phyloP scores from a whole-genome alignment of 164 flowering plant species.

The Umbellularia californica region DNA sequence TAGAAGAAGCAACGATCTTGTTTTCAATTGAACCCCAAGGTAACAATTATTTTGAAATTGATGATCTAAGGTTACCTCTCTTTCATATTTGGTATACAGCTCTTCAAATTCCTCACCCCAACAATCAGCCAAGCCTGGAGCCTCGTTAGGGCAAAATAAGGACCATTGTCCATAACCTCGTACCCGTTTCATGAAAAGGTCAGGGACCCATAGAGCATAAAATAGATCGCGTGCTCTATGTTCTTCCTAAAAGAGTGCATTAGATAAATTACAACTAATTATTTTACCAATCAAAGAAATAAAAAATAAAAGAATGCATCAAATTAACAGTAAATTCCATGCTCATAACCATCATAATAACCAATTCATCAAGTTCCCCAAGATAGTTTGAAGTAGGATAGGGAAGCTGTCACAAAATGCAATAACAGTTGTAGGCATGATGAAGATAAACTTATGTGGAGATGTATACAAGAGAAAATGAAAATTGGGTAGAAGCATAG shows the following conservation, averaged over 20 bases:
- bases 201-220: slow-evolving; percentile 98
- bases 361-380: no score
- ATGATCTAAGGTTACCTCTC: slow-evolving; percentile 39
- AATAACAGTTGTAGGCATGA: no score
- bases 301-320: no score
- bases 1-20: neutral
- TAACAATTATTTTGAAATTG: neutral
- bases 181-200: slow-evolving; percentile 91
- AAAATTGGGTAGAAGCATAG: no score
- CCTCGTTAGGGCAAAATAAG: slow-evolving; percentile 91
- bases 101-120: slow-evolving; percentile 95
- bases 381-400: no score
- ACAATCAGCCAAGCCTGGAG: slow-evolving; percentile 97
- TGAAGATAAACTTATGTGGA: no score
- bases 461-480: no score
- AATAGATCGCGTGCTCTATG: slow-evolving; percentile 92
- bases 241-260: slow-evolving; percentile 59
- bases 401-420: no score
- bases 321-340: no score
- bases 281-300: no score
- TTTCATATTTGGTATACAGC: slow-evolving; percentile 71
- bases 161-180: slow-evolving; percentile 77
- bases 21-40: neutral
- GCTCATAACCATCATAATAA: no score
- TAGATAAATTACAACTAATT: no score